A percentile compares a stretch with the other conserved stretches of the same genome.
Evolutionary conservation across 192 early-diverging fungal genomes (phyloP).

Genomic region (Gryganskiella cystojenkinii): DNA sequence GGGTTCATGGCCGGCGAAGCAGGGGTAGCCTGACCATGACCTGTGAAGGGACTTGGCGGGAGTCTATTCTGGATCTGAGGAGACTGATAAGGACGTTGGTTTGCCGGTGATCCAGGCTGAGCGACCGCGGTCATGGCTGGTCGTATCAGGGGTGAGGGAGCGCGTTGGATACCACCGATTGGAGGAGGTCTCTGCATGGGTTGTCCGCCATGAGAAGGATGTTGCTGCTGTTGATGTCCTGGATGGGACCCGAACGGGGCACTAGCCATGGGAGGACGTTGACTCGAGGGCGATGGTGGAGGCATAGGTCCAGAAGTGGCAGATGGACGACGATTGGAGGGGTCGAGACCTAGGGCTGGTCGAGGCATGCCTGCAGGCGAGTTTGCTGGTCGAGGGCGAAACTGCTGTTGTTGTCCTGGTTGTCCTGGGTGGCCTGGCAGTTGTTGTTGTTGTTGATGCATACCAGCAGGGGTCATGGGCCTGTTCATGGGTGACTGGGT

Average conservation of each 20-base stretch:
- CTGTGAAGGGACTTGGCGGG: conserved; percentile 16
- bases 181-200: conserved; percentile 31
- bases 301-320: conserved; percentile 9
- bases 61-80: conserved; percentile 41
- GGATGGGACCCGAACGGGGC: conserved; percentile 30
- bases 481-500: too few species aligned
- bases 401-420: conserved; percentile 4
- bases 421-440: conserved; percentile 6
- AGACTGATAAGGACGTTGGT: conserved; percentile 40
- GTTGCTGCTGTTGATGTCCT: conserved; percentile 14
- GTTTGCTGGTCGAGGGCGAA: conserved; percentile 21
- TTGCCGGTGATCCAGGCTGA: conserved; percentile 37
- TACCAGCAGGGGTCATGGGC: background rate
- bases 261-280: conserved; percentile 37
- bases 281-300: conserved; percentile 33
- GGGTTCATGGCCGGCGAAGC: conserved; percentile 43
- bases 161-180: conserved; percentile 29
- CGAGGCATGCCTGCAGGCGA: conserved; percentile 26
- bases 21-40: conserved; percentile 18
- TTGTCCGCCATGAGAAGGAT: background rate
- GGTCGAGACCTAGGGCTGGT: conserved; percentile 19
- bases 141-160: conserved; percentile 43
- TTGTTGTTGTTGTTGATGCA: conserved; percentile 24
- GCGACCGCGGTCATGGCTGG: conserved; percentile 22
- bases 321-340: conserved; percentile 26